phyloP scores from a whole-genome alignment of 179 eudicot species.

The Silene noctiflora region DNA sequence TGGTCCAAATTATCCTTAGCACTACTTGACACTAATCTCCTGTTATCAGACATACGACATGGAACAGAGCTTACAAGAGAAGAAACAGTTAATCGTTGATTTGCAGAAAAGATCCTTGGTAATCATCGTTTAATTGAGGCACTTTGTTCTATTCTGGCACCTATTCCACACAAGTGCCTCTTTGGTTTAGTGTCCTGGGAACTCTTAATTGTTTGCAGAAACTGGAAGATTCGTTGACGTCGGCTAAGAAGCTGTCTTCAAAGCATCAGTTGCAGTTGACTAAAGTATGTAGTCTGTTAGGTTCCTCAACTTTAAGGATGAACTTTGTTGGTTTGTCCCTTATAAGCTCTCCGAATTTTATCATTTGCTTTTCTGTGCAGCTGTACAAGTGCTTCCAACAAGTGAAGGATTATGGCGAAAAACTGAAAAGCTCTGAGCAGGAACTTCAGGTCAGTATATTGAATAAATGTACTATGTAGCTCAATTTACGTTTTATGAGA shows the following conservation, averaged over 20 bases:
- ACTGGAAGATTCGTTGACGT: constrained; percentile 67
- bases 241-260: constrained; percentile 58
- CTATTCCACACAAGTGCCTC: not conserved
- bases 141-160: not conserved
- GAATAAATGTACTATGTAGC: not conserved
- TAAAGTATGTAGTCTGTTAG: constrained; percentile 43
- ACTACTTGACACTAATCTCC: not conserved
- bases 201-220: constrained; percentile 42
- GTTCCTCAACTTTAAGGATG: constrained; percentile 1
- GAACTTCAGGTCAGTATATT: constrained; percentile 64
- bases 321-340: not conserved
- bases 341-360: constrained; percentile 3
- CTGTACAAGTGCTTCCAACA: constrained; percentile 53
- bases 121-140: constrained; percentile 10
- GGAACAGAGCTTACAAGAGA: constrained; percentile 56
- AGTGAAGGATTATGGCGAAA: constrained; percentile 58
- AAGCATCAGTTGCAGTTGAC: constrained; percentile 51
- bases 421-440: constrained; percentile 61
- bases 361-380: constrained; percentile 40
- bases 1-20: not conserved
- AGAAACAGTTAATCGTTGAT: constrained; percentile 40
- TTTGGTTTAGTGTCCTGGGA: constrained; percentile 6
- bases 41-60: constrained; percentile 47
- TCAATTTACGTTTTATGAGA: not conserved
- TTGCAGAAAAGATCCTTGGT: constrained; percentile 63